Base-by-base conservation (phyloP, 768 basidiomycete genomes). In the Hygrophoropsis aurantiaca region DNA sequence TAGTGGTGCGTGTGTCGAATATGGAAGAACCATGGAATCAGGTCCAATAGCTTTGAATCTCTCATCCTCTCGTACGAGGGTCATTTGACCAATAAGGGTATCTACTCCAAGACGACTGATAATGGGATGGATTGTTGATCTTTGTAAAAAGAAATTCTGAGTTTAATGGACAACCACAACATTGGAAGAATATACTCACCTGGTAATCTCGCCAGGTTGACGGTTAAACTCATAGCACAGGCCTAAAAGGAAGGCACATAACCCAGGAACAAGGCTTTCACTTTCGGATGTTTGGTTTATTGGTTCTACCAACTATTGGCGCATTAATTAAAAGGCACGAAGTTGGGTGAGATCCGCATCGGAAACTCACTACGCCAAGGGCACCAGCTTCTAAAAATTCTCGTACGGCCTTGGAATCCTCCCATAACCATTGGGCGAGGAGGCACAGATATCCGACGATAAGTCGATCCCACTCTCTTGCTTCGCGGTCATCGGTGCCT, bases 171-270 rank as follows among this genome's bases (percentile, higher is more conserved):
- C 2, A 33, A 26, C 24, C 27, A 18, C 16, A 13, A 25, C 7
- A 25, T 18, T n/a, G 16, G 35, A 15, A 11, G 35, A 47, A n/a
- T 42, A 38, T 24, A 59, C 79, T 44, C 44, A 90, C 90, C 95
- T 78, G n/a, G 91, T 92, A 45, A 98, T 90, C 59, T 97, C 92
- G 11, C 94, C 94, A 0, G 94, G 91, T 57, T 97, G 90, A 33
- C 91, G 82, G 64, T 97, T 91, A 74, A 88, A 98, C 69, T 98
- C 94, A 61, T 98, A 99, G 69, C 93, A 93, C 27, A 93, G 75
- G 16, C 94, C 94, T 8, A 99, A 79, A 2, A 98, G 72, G 72
- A 97, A 95, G 2, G 90, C 85, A 42, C 90, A 94, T 15, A 98
- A 74, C 2, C 91, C 93, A 46, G 94, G 93, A 2, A 98, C 81